Evolutionary conservation across 108 stramenopile species (phyloP).

Genomic region (Cyclotella choctawhatcheeana): DNA sequence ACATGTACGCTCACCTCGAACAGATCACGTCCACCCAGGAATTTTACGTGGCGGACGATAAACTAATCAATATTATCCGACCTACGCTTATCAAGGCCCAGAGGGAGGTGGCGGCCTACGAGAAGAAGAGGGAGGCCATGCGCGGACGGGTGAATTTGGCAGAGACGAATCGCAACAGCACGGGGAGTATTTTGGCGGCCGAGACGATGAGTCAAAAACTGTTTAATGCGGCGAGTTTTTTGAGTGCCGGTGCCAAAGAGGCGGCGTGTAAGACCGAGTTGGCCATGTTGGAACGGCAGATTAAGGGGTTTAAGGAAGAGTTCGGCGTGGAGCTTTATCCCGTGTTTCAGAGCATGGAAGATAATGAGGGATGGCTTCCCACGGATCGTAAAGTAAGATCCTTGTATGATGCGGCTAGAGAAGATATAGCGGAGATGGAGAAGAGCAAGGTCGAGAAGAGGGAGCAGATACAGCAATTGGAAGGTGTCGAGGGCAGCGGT

Average conservation of each 20-base stretch:
- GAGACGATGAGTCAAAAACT: slow-evolving; percentile 68
- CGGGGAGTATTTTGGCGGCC: slow-evolving; percentile 67
- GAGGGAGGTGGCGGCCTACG: slow-evolving; percentile 79
- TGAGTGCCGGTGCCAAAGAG: slow-evolving; percentile 64
- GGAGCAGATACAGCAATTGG: slow-evolving; percentile 41
- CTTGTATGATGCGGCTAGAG: slow-evolving; percentile 70
- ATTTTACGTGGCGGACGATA: slow-evolving; percentile 78
- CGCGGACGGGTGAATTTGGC: slow-evolving; percentile 65
- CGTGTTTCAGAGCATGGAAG: slow-evolving; percentile 69
- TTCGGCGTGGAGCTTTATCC: slow-evolving; percentile 73
- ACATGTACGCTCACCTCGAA: slow-evolving; percentile 78
- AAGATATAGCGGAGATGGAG: slow-evolving; percentile 65
- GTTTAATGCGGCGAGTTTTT: slow-evolving; percentile 72
- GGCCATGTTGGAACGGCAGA: slow-evolving; percentile 60
- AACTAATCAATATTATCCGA: slow-evolving; percentile 63
- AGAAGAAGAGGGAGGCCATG: slow-evolving; percentile 58
- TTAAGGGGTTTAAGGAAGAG: slow-evolving; percentile 73
- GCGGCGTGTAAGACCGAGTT: slow-evolving; percentile 77
- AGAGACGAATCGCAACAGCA: slow-evolving; percentile 53
- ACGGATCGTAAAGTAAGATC: slow-evolving; percentile 77
- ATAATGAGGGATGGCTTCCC: slow-evolving; percentile 77
- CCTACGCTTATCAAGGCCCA: slow-evolving; percentile 71
- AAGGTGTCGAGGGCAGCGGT: slow-evolving; percentile 30
- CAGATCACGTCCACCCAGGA: slow-evolving; percentile 66
- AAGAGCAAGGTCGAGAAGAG: slow-evolving; percentile 48